Evolutionary conservation across 257 asterid genomes (phyloP).

Genomic region (Cordia subcordata): DNA sequence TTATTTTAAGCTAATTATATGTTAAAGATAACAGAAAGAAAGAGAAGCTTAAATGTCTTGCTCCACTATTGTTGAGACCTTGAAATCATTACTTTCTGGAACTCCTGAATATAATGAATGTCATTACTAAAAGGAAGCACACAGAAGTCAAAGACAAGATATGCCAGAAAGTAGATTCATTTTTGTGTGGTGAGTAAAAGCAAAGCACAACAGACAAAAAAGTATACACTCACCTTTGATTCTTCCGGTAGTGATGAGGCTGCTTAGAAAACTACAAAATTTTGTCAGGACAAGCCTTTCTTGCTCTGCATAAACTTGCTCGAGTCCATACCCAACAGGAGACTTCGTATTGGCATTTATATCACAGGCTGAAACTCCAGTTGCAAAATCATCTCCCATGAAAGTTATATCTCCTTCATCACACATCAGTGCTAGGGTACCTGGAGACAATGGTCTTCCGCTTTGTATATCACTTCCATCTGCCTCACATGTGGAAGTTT

Average conservation of each 20-base stretch:
- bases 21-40: no score
- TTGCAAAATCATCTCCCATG: background rate
- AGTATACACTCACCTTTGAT: conserved; percentile 35
- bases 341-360: background rate
- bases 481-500: conserved; percentile 24
- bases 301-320: conserved; percentile 44
- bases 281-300: conserved; percentile 53
- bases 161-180: no score
- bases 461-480: conserved; percentile 6
- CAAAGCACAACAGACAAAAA: no score
- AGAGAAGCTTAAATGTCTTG: no score
- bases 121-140: no score
- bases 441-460: conserved; percentile 53
- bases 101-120: no score
- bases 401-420: conserved; percentile 40
- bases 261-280: conserved; percentile 43
- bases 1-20: no score
- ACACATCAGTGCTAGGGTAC: conserved; percentile 50
- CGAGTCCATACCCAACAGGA: conserved; percentile 16
- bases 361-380: background rate
- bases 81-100: no score
- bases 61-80: no score
- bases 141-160: no score
- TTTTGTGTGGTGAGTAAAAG: no score
- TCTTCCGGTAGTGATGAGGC: conserved; percentile 39